These are phyloP conservation scores for Cryphonectria parasitica DNA, from an alignment of 2,329 filamentous ascomycete species.

Conservation along the genomic window DNA sequence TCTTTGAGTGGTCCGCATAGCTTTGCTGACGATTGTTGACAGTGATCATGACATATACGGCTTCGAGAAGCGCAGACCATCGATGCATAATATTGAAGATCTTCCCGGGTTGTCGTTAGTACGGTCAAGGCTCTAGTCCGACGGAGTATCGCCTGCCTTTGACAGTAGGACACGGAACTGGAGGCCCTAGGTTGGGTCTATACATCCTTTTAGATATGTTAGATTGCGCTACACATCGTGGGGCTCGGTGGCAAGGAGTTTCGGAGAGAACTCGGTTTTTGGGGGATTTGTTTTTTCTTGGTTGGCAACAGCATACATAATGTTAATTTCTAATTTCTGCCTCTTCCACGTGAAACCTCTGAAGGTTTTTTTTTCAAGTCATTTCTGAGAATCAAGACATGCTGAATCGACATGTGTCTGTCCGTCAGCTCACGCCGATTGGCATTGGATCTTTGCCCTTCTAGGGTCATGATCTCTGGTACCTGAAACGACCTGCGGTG, in stretches of 20 bases:
- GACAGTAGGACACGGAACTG: not conserved
- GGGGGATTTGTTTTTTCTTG: not conserved
- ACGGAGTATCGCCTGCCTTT: not conserved
- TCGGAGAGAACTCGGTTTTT: not conserved
- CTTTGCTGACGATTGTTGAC: not conserved
- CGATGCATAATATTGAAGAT: slow-evolving; percentile 7
- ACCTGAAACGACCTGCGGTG: not conserved
- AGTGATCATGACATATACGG: slow-evolving; percentile 25
- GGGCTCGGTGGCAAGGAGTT: not conserved
- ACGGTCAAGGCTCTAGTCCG: slow-evolving; percentile 4
- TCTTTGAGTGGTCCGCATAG: too few relatives aligned
- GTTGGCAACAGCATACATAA: not conserved
- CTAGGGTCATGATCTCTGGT: not conserved
- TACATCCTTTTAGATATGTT: not conserved
- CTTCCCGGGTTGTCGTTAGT: slow-evolving; percentile 1
- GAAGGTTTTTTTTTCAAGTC: not conserved
- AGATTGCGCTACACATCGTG: not conserved
- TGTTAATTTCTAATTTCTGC: not conserved
- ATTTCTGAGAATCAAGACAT: not conserved
- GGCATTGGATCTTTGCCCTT: not conserved
- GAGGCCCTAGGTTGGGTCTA: not conserved
- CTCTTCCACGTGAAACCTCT: not conserved
- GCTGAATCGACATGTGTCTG: not conserved
- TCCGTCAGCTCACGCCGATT: not conserved
- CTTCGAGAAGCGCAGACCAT: not conserved